Base-by-base conservation (phyloP, 495 filamentous ascomycete species). In the Patellaria atrata region DNA sequence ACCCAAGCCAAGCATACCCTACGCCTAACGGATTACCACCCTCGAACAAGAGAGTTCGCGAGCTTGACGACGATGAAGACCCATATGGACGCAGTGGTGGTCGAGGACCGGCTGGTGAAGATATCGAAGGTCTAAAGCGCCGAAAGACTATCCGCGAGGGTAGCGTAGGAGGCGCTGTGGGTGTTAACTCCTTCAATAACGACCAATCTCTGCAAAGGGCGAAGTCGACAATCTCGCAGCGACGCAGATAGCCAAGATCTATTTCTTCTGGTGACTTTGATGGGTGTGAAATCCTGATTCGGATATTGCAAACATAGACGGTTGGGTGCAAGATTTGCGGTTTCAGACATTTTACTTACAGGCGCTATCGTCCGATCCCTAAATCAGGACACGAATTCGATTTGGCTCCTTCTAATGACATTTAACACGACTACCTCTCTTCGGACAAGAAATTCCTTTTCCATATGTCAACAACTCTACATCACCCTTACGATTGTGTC, bases 11-110 rank as follows among this genome's bases (percentile, higher is more conserved):
- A 46, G 51, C 63, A 30, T 68, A 69, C 30, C 57, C 75, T 0
- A 54, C 72, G 11, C 65, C 80, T 55, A 89, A 86, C 38, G 81
- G 79, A 14, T 68, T 67, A 6, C 41, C 74, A 6, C 49, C 64
- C 4, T 72, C 76, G 3, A 73, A 67, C 49, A 94, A 94, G 68
- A 76, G 89, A 38, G 71, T 79, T 37, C 77, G 89, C 14, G 75
- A 77, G 24, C 43, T 55, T 5, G 68, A 79, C 27, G 77, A 82
- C 28, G 83, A 91, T 32, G 72, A 76, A 14, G 77, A 80, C 24
- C 62, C 45, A 12, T 58, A 73, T 33, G 64, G 65, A 33, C 77
- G 82, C 13, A 75, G 82, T 13, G 64, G 73, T 30, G 84, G 74
- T 55, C 64, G 70, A 13, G 45, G n/a, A 8, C 15, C 27, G 14